These are phyloP conservation scores for Auriscalpium vulgare DNA, from an alignment of 768 basidiomycete genomes.

Conservation along the genomic window DNA sequence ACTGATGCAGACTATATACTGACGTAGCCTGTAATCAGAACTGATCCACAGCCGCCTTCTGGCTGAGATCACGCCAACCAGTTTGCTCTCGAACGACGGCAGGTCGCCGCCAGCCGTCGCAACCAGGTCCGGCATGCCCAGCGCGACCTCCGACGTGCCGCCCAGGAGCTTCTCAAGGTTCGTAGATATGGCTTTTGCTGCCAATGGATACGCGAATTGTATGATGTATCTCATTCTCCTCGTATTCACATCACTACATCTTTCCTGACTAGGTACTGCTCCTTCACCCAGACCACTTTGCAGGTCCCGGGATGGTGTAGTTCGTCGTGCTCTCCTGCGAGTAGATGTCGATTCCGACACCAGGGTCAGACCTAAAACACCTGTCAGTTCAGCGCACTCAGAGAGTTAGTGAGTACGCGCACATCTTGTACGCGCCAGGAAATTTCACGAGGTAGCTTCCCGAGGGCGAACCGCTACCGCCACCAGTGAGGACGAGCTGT, in stretches of 20 bases:
- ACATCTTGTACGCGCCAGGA: slow-evolving; percentile 18
- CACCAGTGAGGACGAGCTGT: slow-evolving; percentile 21
- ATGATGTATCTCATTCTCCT: too few species aligned
- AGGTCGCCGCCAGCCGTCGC: slow-evolving; percentile 27
- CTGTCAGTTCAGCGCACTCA: neutral
- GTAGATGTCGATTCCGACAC: slow-evolving; percentile 28
- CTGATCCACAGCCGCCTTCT: slow-evolving; percentile 22
- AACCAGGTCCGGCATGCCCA: slow-evolving; percentile 21
- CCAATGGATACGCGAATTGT: too few species aligned
- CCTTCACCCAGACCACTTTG: slow-evolving; percentile 1
- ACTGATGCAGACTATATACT: neutral
- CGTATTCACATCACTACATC: too few species aligned
- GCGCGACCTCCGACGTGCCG: slow-evolving; percentile 10
- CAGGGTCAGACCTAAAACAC: slow-evolving; percentile 21
- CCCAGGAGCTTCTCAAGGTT: slow-evolving; percentile 51
- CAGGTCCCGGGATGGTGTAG: slow-evolving; percentile 26
- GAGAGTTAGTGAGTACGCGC: neutral
- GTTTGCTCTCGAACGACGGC: slow-evolving; percentile 28
- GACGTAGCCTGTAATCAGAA: slow-evolving; percentile 4
- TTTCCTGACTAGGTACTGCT: too few species aligned
- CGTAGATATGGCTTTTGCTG: too few species aligned
- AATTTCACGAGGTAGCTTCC: slow-evolving; percentile 15
- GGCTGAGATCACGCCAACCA: slow-evolving; percentile 26
- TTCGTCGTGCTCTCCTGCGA: slow-evolving; percentile 21
- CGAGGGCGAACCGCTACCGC: slow-evolving; percentile 12